These are phyloP conservation scores for Mayamaea pseudoterrestris DNA, from an alignment of 108 stramenopile species.

Conservation along the genomic window DNA sequence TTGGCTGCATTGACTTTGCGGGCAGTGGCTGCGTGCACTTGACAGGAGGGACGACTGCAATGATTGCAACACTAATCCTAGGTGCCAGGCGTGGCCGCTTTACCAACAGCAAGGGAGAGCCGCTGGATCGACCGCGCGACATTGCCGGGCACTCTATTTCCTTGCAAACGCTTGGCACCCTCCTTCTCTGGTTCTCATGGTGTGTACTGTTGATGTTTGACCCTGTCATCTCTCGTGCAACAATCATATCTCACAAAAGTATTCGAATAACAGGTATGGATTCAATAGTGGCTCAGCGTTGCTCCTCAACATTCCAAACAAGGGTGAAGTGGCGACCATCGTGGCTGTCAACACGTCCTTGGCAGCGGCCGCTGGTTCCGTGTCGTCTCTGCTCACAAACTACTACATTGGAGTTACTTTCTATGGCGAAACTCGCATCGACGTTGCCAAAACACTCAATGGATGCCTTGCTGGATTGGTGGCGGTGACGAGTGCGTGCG, in stretches of 20 bases:
- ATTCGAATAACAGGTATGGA: constrained; percentile 48
- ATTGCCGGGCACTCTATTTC: constrained; percentile 73
- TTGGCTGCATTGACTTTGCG: constrained; percentile 86
- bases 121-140: constrained; percentile 34
- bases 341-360: constrained; percentile 78
- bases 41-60: constrained; percentile 77
- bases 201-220: neutral
- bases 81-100: constrained; percentile 84
- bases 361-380: constrained; percentile 41
- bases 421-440: constrained; percentile 55
- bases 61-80: constrained; percentile 65
- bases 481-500: constrained; percentile 73
- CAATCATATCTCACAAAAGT: too few relatives aligned
- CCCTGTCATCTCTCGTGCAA: neutral
- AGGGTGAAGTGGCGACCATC: constrained; percentile 38
- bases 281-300: constrained; percentile 87
- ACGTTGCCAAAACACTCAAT: constrained; percentile 57
- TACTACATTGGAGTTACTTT: constrained; percentile 28
- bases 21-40: constrained; percentile 88
- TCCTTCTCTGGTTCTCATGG: constrained; percentile 87
- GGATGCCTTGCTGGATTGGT: constrained; percentile 63
- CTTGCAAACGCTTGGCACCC: constrained; percentile 56
- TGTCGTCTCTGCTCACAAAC: constrained; percentile 46
- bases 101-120: constrained; percentile 50
- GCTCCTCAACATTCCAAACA: constrained; percentile 14